Base-by-base conservation (phyloP, 306 rosid genomes). In the Sesbania bispinosa region DNA sequence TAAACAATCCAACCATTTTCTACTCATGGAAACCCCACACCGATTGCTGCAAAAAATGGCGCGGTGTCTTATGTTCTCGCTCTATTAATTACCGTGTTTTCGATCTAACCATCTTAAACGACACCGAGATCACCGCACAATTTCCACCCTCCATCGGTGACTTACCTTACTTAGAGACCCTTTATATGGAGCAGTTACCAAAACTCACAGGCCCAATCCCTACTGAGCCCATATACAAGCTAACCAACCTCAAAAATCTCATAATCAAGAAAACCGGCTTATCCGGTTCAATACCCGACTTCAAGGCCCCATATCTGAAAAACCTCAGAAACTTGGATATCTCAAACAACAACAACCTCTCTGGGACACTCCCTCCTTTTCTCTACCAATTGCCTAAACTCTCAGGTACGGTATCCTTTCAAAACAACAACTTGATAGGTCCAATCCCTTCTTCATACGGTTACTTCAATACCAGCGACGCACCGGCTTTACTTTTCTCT, bases 111-210 rank as follows among this genome's bases (percentile, higher is more conserved):
- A 20, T 86, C 55, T 6, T 24, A 21, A 10, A 19, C 30, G 47
- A 35, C 43, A 79, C 39, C 36, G n/a, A n/a, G n/a, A n/a, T n/a
- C n/a, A n/a, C 83, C 3, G 83, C 81, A 2, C 85, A 62, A 47
- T 84, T 84, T 75, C 91, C 91, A 0, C 62, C 87, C n/a, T 61
- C 69, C 5, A 78, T 84, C 1, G 90, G 88, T 1, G 79, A 87
- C 73, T 84, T 87, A 30, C 83, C 91, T 0, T 79, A 24, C 39
- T 80, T 87, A 7, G 36, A 60, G 45, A 77, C 23, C 43, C 83
- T 87, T 2, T 52, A 5, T 1, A 26, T 87, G n/a, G 86, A 18
- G 9, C 47, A 77, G 16, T 86, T 62, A 7, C 46, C 85, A 11
- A 77, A 84, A 13, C 78, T 87, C 29, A 64, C 77, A 0, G 87